These are phyloP conservation scores for Calycina herbarum DNA, from an alignment of 2,329 filamentous ascomycete species.

Conservation along the genomic window DNA sequence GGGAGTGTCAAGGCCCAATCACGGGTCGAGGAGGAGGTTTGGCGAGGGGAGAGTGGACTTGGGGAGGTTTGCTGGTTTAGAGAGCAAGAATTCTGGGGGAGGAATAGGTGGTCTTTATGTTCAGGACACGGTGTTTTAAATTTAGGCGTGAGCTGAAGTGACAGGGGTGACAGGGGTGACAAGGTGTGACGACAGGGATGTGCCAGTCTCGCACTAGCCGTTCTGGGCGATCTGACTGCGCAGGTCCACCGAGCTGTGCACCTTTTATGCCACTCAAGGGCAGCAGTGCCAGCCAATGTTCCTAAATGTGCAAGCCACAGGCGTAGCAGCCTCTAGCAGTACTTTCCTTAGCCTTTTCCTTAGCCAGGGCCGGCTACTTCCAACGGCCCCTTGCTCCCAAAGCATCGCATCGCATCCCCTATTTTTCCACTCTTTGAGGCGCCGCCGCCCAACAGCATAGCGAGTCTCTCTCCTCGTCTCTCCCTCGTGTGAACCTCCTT, in stretches of 20 bases:
- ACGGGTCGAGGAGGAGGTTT: not conserved
- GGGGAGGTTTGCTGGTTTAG: not conserved
- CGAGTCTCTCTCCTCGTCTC: not conserved
- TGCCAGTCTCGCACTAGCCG: not conserved
- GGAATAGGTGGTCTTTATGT: slow-evolving; percentile 25
- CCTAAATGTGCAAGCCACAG: not conserved
- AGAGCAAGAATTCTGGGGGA: slow-evolving; percentile 12
- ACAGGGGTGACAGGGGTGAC: not conserved
- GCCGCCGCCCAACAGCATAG: not conserved
- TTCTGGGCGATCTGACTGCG: not conserved
- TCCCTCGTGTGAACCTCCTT: too few species aligned
- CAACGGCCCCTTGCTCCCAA: not conserved
- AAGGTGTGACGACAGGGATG: not conserved
- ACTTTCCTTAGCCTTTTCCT: not conserved
- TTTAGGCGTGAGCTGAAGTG: slow-evolving; percentile 20
- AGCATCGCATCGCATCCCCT: not conserved
- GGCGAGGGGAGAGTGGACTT: not conserved
- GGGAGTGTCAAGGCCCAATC: not conserved
- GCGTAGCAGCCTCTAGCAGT: not conserved
- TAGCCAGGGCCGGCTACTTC: not conserved
- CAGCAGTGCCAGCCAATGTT: not conserved
- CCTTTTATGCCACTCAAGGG: not conserved
- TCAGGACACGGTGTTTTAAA: slow-evolving; percentile 24
- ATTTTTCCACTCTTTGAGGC: too few species aligned
- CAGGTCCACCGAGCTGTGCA: not conserved